Conservation (phyloP, 352 stramenopile species). For the Globisporangium rhizosaccharum region DNA sequence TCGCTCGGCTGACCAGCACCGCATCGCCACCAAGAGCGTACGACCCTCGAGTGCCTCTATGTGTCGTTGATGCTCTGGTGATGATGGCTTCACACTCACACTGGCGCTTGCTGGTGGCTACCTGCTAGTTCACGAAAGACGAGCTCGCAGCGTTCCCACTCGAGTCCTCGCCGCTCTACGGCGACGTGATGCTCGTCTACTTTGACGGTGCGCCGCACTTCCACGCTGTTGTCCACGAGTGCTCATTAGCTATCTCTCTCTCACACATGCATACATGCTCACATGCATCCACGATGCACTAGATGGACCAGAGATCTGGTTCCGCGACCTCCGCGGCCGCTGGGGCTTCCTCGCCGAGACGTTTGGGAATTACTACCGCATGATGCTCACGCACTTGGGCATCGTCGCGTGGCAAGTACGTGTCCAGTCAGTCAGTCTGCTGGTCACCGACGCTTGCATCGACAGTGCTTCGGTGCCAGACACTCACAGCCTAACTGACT, state of each 20-base stretch:
- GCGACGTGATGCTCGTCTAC: conserved; percentile 51
- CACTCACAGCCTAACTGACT: not conserved
- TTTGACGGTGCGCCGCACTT: conserved; percentile 16
- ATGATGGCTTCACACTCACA: not conserved
- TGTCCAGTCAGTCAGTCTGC: not conserved
- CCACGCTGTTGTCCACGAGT: not conserved
- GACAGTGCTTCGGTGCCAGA: not conserved
- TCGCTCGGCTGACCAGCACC: conserved; percentile 32
- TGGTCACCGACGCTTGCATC: not conserved
- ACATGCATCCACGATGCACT: not conserved
- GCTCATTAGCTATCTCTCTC: not conserved
- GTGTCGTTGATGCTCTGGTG: not conserved
- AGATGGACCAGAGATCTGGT: conserved; percentile 61
- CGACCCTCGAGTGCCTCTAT: not conserved
- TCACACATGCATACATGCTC: not conserved
- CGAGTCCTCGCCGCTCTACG: conserved; percentile 51
- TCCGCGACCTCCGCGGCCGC: conserved; percentile 41
- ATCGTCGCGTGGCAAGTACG: conserved; percentile 73
- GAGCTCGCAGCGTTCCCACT: conserved; percentile 39
- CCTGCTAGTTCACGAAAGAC: conserved; percentile 14
- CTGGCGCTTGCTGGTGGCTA: not conserved
- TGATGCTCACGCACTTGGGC: conserved; percentile 73
- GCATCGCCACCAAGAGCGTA: conserved; percentile 21
- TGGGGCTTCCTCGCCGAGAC: conserved; percentile 69
- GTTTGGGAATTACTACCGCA: conserved; percentile 77